Percentiles rank a stretch among this genome's conserved stretches.
Conservation (phyloP, 805 yeast species). For the Candida endomychidarum region DNA sequence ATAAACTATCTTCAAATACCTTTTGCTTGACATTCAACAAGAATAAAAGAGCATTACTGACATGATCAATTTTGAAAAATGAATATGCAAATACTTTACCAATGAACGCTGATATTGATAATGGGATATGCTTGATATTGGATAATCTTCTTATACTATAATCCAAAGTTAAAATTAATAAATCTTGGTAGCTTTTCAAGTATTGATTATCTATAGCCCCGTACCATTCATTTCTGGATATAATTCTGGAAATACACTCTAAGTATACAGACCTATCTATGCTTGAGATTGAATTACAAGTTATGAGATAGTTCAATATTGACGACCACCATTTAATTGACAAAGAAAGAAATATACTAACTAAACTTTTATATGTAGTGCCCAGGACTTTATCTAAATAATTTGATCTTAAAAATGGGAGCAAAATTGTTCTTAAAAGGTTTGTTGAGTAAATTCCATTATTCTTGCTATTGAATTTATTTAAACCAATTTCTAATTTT, state of each 20-base stretch:
- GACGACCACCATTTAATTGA: conserved; percentile 56
- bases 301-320: conserved; percentile 29
- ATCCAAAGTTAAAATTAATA: conserved; percentile 53
- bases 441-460: conserved; percentile 44
- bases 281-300: conserved; percentile 30
- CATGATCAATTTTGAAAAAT: conserved; percentile 53
- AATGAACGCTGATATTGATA: conserved; percentile 61
- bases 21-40: conserved; percentile 54
- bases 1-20: conserved; percentile 29
- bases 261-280: conserved; percentile 52
- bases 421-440: conserved; percentile 45
- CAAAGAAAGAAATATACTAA: conserved; percentile 30
- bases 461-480: conserved; percentile 43
- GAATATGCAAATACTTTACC: conserved; percentile 72
- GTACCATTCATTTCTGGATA: conserved; percentile 49
- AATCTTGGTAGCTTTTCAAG: conserved; percentile 24
- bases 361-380: conserved; percentile 32
- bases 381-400: conserved; percentile 19
- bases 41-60: conserved; percentile 57
- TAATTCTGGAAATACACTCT: conserved; percentile 53
- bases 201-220: conserved; percentile 21
- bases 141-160: conserved; percentile 49
- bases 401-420: conserved; percentile 43
- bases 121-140: conserved; percentile 49
- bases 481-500: conserved; percentile 42